Evolutionary conservation across 176 grass and related monocot genomes (phyloP).

Genomic region (Triticum turgidum): DNA sequence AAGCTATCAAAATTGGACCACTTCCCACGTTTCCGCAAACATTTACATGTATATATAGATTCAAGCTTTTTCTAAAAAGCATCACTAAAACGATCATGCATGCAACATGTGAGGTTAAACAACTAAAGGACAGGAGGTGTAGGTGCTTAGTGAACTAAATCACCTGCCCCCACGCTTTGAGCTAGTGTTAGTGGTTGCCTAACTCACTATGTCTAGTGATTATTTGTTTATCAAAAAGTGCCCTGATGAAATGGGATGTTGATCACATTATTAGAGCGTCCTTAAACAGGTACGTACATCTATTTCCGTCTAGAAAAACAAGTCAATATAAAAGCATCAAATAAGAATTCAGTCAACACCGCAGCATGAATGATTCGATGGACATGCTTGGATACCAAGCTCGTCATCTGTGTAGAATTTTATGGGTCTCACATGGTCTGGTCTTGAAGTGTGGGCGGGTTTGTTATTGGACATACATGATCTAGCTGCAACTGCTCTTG

Average conservation of each 20-base stretch:
- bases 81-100: background rate
- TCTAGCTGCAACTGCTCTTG: no score
- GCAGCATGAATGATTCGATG: background rate
- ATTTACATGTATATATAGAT: background rate
- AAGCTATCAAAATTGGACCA: background rate
- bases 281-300: no score
- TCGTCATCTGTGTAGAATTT: background rate
- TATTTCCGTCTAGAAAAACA: no score
- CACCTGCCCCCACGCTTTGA: background rate
- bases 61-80: background rate
- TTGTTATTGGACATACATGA: background rate
- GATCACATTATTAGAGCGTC: no score
- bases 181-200: background rate
- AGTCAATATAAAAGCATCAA: background rate
- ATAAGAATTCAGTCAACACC: background rate
- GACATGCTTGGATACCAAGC: background rate
- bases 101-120: background rate
- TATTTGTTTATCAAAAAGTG: background rate
- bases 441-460: background rate
- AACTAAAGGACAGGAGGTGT: background rate
- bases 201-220: background rate
- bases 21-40: background rate
- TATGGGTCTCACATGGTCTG: background rate
- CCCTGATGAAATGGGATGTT: no score
- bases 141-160: background rate